Evolutionary conservation across 1,284 basidiomycete species (phyloP).

Genomic region (Exobasidium rhododendri): DNA sequence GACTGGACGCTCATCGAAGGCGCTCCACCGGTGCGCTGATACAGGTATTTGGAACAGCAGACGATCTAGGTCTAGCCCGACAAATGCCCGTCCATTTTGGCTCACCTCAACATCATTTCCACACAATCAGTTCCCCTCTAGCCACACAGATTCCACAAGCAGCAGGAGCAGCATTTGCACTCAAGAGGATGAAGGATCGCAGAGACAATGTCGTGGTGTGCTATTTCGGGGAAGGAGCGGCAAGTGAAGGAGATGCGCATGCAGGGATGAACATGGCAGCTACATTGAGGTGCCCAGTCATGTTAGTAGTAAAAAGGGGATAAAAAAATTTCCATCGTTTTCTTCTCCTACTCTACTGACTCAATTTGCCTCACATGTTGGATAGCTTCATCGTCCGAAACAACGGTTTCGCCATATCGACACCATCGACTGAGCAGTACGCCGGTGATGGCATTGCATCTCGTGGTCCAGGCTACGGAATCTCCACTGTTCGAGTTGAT

Average conservation of each 20-base stretch:
- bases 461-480: slow-evolving; percentile 87
- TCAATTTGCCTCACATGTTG: not conserved
- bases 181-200: slow-evolving; percentile 73
- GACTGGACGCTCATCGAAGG: too few species aligned
- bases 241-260: slow-evolving; percentile 62
- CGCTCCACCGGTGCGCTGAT: too few species aligned
- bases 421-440: slow-evolving; percentile 83
- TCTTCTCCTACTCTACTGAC: not conserved
- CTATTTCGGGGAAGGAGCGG: slow-evolving; percentile 75
- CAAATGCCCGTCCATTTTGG: slow-evolving; percentile 68
- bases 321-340: slow-evolving; percentile 45
- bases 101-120: slow-evolving; percentile 77
- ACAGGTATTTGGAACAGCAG: slow-evolving; percentile 39
- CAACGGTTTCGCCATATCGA: slow-evolving; percentile 92
- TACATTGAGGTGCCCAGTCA: slow-evolving; percentile 40
- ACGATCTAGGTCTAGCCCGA: slow-evolving; percentile 35
- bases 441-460: slow-evolving; percentile 59
- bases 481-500: slow-evolving; percentile 67
- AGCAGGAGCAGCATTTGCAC: slow-evolving; percentile 84
- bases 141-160: slow-evolving; percentile 95
- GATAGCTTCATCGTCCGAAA: slow-evolving; percentile 63
- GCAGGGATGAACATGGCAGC: slow-evolving; percentile 58
- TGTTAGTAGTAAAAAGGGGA: slow-evolving; percentile 28
- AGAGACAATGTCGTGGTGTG: slow-evolving; percentile 68
- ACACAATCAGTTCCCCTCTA: slow-evolving; percentile 89